Base-by-base conservation (phyloP, 2,329 filamentous ascomycete genomes). In the Aspergillus felis region DNA sequence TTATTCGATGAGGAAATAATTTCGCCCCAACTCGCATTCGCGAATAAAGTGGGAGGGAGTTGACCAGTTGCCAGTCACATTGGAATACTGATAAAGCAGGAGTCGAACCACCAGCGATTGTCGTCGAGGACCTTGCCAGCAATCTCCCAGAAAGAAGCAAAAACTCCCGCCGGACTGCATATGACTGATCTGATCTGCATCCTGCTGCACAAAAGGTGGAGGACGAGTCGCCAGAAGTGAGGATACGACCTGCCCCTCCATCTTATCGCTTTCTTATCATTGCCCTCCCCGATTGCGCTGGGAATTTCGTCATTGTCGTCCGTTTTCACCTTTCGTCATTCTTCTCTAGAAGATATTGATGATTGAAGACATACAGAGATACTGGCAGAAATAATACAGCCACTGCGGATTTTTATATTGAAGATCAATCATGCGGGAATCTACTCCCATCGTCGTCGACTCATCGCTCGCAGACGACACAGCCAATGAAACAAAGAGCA, bases 401-500 rank as follows among this genome's bases (percentile, higher is more conserved):
- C 12, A 35, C 6, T 35, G 6, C 14, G 6, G 14, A 4, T 17
- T 17, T 35, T 7, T 38, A 35, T 35, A 17, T 17, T 38, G 32
- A n/a, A 24, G 28, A 29, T 22, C 12, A 28, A 57, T 27, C 22
- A 63, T 60, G 60, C 57, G 57, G 50, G 54, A 58, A 48, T 41
- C 57, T 3, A 50, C 57, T 38, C 44, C 61, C 25, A 25, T 22
- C 17, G 47, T n/a, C 38, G 42, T 48, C 4, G 41, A 41, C 25
- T 27, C 55, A 17, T 25, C 25, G 29, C 47, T 47, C 44, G 44
- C 41, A 49, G 42, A 44, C 49, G 5, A 46, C 25, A 35, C 50
- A 2, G 32, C 28, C 17, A 48, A 48, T 32, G 44, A 62, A 25
- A 44, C 56, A 20, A 59, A 69, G 7, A 61, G 56, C 12, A 71